Evolutionary conservation across 2,329 filamentous ascomycete species (phyloP).

Genomic region (Stylonectria norvegica): DNA sequence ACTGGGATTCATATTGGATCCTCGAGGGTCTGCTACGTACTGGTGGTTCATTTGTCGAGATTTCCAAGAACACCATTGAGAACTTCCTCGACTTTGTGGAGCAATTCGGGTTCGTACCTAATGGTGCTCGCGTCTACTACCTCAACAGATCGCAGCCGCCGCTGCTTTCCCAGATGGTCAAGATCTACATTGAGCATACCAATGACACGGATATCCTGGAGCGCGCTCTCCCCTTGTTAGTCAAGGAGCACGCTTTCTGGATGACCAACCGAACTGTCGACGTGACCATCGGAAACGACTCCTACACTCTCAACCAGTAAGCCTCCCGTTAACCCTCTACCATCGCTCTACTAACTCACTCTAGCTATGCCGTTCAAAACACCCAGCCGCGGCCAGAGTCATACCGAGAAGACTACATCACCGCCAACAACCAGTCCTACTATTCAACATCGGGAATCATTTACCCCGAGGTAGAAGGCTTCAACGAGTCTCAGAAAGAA

Average conservation of each 20-base stretch:
- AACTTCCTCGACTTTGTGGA: slow-evolving; percentile 68
- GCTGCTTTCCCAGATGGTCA: slow-evolving; percentile 63
- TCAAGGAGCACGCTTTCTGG: slow-evolving; percentile 64
- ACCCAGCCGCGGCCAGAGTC: slow-evolving; percentile 66
- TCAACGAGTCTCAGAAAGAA: slow-evolving; percentile 52
- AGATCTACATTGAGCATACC: slow-evolving; percentile 60
- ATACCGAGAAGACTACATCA: slow-evolving; percentile 62
- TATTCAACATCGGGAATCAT: slow-evolving; percentile 56
- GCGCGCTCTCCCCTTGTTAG: slow-evolving; percentile 58
- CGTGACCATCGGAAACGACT: slow-evolving; percentile 43
- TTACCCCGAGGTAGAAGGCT: slow-evolving; percentile 48
- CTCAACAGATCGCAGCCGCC: slow-evolving; percentile 67
- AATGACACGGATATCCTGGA: slow-evolving; percentile 59
- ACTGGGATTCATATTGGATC: slow-evolving; percentile 71
- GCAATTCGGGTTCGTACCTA: slow-evolving; percentile 62
- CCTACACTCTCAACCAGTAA: slow-evolving; percentile 55
- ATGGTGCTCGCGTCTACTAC: slow-evolving; percentile 65
- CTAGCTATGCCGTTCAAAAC: slow-evolving; percentile 56
- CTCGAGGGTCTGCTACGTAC: slow-evolving; percentile 63
- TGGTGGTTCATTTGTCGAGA: slow-evolving; percentile 58
- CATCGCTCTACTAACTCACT: slow-evolving; percentile 1
- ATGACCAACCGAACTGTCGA: slow-evolving; percentile 56
- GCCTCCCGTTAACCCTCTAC: slow-evolving; percentile 12
- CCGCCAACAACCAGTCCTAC: slow-evolving; percentile 63
- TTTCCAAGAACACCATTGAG: slow-evolving; percentile 65